Evolutionary conservation across 352 stramenopile species (phyloP), one percentile per base, ranked within the genome.

Genomic region (Globisporangium lucens): DNA sequence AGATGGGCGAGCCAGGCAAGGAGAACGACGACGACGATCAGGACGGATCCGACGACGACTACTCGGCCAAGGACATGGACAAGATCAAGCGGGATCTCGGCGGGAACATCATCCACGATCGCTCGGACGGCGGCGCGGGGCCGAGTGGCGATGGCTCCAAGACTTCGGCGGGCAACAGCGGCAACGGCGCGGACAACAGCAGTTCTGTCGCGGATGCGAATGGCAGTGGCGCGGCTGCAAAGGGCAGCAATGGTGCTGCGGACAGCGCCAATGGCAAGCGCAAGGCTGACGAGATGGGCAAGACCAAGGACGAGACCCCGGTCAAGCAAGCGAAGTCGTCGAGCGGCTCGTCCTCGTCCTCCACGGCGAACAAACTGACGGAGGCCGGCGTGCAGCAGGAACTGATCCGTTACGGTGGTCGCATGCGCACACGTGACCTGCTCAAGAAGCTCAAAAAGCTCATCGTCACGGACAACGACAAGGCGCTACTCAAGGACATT

Each of bases 401-500:
- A 56, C 71, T 95, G 51, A 88, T 95, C 49, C 83, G 83, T 58
- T 94, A 91, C 64, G 87, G 87, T 55, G 87, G 87, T 43, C 83
- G 86, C 56, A 93, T 95, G 83, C 85, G 85, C 69, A 91, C 78
- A 66, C 78, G 81, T 38, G 84, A 93, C 58, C 61, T 95, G 68
- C 72, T 95, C 56, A 81, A 86, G 60, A 89, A 91, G 65, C 78
- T 94, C 30, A 91, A 90, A 76, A 93, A 91, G 67, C 63, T 93
- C 56, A 82, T 95, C 17, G 72, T 90, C 6, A 95, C 87, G 55
- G 82, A 91, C 57, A 80, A 94, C 38, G 86, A 95, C 65, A 87
- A 88, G 64, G 82, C 85, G 24, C 72, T 95, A 74, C 83, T 95
- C 20, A 91, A 92, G 72, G 87, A 95, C 36, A 95, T 95, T 51